Conservation (phyloP, 176 grass and related monocot genomes). For the Typha latifolia region DNA sequence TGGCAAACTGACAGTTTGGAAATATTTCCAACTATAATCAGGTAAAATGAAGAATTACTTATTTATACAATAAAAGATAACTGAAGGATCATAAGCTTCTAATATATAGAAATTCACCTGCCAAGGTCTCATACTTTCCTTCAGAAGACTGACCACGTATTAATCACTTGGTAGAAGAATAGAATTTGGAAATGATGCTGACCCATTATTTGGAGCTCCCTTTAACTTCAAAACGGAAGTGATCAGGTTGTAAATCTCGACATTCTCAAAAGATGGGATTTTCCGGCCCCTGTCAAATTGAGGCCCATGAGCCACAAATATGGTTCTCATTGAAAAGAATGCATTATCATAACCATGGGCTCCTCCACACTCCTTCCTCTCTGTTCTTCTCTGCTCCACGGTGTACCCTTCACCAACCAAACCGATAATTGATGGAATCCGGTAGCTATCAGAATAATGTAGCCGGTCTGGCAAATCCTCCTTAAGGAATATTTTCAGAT, state of each 20-base stretch:
- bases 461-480: constrained; percentile 65
- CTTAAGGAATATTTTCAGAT: constrained; percentile 76
- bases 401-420: constrained; percentile 74
- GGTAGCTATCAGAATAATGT: constrained; percentile 57
- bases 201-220: constrained; percentile 70
- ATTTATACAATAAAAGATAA: too few relatives aligned
- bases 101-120: too few relatives aligned
- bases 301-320: constrained; percentile 66
- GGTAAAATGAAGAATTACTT: too few relatives aligned
- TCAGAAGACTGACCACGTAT: constrained; percentile 2
- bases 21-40: too few relatives aligned
- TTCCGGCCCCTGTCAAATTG: constrained; percentile 50
- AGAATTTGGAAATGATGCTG: constrained; percentile 42
- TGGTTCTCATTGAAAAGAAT: constrained; percentile 91
- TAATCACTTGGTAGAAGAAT: constrained; percentile 58
- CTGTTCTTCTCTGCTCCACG: constrained; percentile 35
- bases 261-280: constrained; percentile 71
- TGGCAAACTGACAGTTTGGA: too few relatives aligned
- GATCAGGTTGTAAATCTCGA: constrained; percentile 87
- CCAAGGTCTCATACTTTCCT: neutral
- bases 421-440: constrained; percentile 75
- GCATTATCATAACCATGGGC: constrained; percentile 81
- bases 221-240: constrained; percentile 59
- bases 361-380: constrained; percentile 59
- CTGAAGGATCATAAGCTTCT: too few relatives aligned